A percentile compares a stretch with the other conserved stretches of the same genome.
Conservation (phyloP, 495 filamentous ascomycete genomes). For the Aeminium ludgeri region DNA sequence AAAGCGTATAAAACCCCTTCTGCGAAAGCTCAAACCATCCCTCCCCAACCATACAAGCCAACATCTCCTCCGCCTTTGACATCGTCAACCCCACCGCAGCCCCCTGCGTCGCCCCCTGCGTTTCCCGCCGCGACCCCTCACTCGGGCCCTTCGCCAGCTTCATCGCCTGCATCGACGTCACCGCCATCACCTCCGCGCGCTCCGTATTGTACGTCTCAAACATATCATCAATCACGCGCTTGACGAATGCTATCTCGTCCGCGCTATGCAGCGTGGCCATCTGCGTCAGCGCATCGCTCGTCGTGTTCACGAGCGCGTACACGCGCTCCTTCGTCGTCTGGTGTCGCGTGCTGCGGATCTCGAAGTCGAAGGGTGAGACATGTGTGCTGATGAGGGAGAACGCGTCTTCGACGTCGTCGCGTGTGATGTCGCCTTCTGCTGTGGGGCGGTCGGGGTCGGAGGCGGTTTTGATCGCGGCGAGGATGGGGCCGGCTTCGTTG, state of each 20-base stretch:
- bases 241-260: constrained; percentile 82
- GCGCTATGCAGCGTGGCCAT: constrained; percentile 63
- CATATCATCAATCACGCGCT: constrained; percentile 78
- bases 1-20: constrained; percentile 56
- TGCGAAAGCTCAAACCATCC: constrained; percentile 68
- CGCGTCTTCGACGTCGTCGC: constrained; percentile 49
- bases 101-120: constrained; percentile 22
- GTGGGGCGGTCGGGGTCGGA: constrained; percentile 31
- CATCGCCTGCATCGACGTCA: constrained; percentile 60
- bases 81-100: constrained; percentile 45
- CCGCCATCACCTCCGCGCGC: constrained; percentile 60
- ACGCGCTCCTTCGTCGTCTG: constrained; percentile 35
- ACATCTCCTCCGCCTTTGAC: constrained; percentile 54
- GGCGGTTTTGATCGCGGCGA: constrained; percentile 57
- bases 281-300: constrained; percentile 66
- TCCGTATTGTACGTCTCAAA: constrained; percentile 71
- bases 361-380: constrained; percentile 66
- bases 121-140: constrained; percentile 20
- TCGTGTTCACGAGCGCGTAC: constrained; percentile 77
- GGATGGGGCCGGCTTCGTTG: constrained; percentile 48
- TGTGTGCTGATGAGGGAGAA: constrained; percentile 51
- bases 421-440: constrained; percentile 42
- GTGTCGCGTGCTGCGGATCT: constrained; percentile 56
- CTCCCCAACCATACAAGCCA: constrained; percentile 54
- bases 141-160: constrained; percentile 35